Evolutionary conservation across 1,139 yeast genomes (phyloP), one percentile per base, ranked within the genome.

Genomic region (Diutina ranongensis): DNA sequence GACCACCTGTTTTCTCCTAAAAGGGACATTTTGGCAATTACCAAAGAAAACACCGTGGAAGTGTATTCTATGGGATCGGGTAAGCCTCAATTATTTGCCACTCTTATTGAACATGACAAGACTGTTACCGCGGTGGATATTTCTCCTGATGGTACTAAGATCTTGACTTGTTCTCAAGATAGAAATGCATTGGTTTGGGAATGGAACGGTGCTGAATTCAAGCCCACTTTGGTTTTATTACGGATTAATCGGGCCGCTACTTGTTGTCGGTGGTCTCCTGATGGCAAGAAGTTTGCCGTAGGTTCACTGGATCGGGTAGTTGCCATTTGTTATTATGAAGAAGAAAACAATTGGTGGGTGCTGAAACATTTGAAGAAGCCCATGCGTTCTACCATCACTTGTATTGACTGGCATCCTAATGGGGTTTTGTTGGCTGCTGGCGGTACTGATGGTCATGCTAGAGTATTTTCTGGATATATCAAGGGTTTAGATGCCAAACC

Each of bases 291-390:
- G 68, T 92, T 94, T 64, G 98, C 98, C 1, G 97, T 92, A 42
- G 98, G 97, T 0, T 86, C 97, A 4, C 86, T 95, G 47, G 97
- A 96, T 47, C 72, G 97, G 48, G 82, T 86, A 51, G 83, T 94
- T 62, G 96, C 98, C 16, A 84, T 94, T 45, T 94, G 98, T 67
- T 92, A 89, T 66, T 92, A 85, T 62, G 98, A 94, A 63, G 84
- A 75, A 51, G 97, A 89, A 57, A 92, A 92, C 62, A 95, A 94
- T 61, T 94, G 99, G 99, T 94, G 99, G 99, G 89, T 92, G 46
- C 87, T 97, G 19, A 92, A 89, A 65, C 98, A 92, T 66, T 78
- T 94, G 65, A 88, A 88, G 71, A 87, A 86, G 64, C 97, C 97
- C 16, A 72, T 89, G 55, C 83, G 84, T 60, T 85, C 96, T 10